Percentiles rank a stretch among this genome's conserved stretches.
phyloP scores from a whole-genome alignment of 495 filamentous ascomycete genomes.

The Penicillium macrosclerotiorum region DNA sequence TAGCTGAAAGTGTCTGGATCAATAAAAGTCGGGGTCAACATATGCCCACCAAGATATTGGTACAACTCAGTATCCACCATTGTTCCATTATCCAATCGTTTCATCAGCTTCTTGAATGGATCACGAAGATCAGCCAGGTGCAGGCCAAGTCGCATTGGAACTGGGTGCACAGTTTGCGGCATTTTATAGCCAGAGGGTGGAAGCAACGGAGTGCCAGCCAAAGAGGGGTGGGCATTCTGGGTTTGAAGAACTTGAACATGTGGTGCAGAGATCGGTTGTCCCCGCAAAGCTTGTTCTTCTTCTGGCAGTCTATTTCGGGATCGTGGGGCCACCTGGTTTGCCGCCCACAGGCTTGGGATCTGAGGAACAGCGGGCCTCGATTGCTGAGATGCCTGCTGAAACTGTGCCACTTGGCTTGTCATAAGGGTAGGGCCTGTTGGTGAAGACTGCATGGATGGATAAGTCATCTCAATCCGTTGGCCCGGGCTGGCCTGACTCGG shows the following conservation, averaged over 20 bases:
- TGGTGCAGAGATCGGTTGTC: background rate
- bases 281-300: background rate
- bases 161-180: constrained; percentile 36
- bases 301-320: background rate
- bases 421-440: too few species aligned
- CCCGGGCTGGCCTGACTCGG: too few species aligned
- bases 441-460: too few species aligned
- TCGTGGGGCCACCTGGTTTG: background rate
- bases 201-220: constrained; percentile 21
- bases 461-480: too few species aligned
- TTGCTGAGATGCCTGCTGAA: too few species aligned
- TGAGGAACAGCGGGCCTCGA: too few species aligned
- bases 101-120: constrained; percentile 43
- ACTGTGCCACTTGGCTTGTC: too few species aligned
- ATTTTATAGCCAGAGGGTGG: constrained; percentile 31
- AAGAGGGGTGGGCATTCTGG: background rate
- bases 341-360: too few species aligned
- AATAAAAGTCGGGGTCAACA: constrained; percentile 36
- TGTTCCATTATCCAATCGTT: constrained; percentile 9
- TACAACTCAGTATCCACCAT: constrained; percentile 30
- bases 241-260: background rate
- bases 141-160: constrained; percentile 47
- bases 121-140: constrained; percentile 59
- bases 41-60: constrained; percentile 45
- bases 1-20: constrained; percentile 19